Evolutionary conservation across 352 stramenopile species (phyloP).

Genomic region (Globisporangium acanthophoron): DNA sequence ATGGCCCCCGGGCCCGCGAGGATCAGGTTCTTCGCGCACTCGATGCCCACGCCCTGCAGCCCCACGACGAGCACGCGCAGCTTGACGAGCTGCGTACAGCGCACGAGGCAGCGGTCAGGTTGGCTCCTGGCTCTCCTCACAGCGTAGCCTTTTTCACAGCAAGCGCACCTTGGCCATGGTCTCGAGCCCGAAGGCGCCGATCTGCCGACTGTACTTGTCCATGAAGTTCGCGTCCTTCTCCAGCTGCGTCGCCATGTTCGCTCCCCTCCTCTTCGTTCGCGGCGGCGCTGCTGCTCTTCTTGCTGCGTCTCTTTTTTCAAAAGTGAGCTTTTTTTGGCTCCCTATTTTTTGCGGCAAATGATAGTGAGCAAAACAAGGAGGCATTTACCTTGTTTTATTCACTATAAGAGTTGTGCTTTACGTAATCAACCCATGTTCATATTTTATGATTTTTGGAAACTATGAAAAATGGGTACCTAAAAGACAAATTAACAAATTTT

Average conservation of each 20-base stretch:
- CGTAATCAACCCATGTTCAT: no score
- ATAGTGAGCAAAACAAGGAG: neutral
- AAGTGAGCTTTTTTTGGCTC: neutral
- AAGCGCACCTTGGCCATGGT: constrained; percentile 85
- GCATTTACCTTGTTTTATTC: neutral
- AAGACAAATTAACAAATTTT: no score
- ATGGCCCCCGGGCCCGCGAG: constrained; percentile 85
- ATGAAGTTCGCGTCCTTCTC: constrained; percentile 89
- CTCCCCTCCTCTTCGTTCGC: constrained; percentile 21
- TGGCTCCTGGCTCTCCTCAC: neutral
- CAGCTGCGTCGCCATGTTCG: constrained; percentile 56
- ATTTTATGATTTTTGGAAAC: no score
- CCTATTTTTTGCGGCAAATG: neutral
- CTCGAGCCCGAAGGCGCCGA: constrained; percentile 89
- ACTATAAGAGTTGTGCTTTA: neutral
- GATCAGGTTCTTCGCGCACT: constrained; percentile 93
- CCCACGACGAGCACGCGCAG: constrained; percentile 84
- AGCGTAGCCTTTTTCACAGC: no score
- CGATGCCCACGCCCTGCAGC: constrained; percentile 82
- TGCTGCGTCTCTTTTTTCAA: neutral
- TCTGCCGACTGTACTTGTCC: constrained; percentile 93
- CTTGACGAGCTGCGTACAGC: constrained; percentile 49
- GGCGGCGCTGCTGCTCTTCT: constrained; percentile 9
- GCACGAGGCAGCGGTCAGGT: neutral
- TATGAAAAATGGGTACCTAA: no score